These are phyloP conservation scores for Rostrohypoxylon terebratum DNA, from an alignment of 495 filamentous ascomycete genomes.

Conservation along the genomic window DNA sequence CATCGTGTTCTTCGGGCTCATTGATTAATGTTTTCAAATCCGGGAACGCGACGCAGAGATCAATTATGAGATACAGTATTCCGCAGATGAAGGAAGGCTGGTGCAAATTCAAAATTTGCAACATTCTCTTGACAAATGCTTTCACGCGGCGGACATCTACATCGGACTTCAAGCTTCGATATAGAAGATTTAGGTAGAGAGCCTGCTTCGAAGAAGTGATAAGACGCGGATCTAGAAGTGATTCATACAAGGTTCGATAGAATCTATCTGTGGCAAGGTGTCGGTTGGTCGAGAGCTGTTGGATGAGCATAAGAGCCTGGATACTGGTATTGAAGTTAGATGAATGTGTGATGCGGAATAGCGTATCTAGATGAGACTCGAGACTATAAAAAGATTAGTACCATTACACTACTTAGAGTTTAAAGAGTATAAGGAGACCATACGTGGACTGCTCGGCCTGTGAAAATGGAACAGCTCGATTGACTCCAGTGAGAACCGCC, in stretches of 20 bases:
- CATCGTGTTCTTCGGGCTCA: constrained; percentile 74
- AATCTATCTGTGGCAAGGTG: constrained; percentile 84
- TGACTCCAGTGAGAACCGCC: constrained; percentile 90
- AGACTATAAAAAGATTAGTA: constrained; percentile 62
- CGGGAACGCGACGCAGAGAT: constrained; percentile 80
- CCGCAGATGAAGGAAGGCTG: constrained; percentile 94
- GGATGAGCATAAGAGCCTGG: constrained; percentile 94
- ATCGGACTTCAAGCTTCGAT: constrained; percentile 86
- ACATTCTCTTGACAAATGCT: constrained; percentile 91
- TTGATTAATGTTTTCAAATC: constrained; percentile 78
- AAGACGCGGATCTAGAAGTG: constrained; percentile 88
- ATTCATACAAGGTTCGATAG: constrained; percentile 95
- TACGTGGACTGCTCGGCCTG: constrained; percentile 79
- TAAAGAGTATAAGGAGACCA: constrained; percentile 51
- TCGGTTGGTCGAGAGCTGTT: constrained; percentile 86
- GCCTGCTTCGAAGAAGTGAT: constrained; percentile 93
- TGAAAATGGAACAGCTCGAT: constrained; percentile 93
- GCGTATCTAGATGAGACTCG: constrained; percentile 88
- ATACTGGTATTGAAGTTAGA: constrained; percentile 99
- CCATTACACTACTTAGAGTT: constrained; percentile 27
- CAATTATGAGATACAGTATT: constrained; percentile 84
- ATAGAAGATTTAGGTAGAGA: constrained; percentile 92
- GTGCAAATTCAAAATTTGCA: constrained; percentile 87
- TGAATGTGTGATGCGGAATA: constrained; percentile 95
- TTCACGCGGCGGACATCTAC: constrained; percentile 88